Conservation (phyloP, 2,329 filamentous ascomycete species). For the Cladophialophora immunda region DNA sequence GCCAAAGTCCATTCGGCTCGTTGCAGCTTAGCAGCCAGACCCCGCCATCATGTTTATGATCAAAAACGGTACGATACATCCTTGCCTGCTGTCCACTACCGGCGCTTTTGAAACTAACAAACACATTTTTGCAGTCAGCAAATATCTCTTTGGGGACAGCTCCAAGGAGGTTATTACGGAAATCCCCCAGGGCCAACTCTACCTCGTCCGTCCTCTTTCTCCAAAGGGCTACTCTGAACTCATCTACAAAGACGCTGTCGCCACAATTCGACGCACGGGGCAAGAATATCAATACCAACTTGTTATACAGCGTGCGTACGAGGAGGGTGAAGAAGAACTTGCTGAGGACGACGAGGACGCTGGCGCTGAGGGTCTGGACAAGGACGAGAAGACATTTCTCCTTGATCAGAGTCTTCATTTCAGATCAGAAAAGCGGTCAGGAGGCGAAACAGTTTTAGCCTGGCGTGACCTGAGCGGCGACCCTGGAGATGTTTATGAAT, state of each 20-base stretch:
- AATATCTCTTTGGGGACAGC: slow-evolving; percentile 87
- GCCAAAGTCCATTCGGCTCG: background rate
- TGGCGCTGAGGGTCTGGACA: slow-evolving; percentile 80
- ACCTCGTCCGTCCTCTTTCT: slow-evolving; percentile 92
- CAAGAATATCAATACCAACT: slow-evolving; percentile 98
- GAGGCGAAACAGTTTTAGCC: slow-evolving; percentile 84
- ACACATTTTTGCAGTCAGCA: slow-evolving; percentile 72
- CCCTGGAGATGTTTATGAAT: slow-evolving; percentile 94
- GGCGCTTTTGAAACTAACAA: slow-evolving; percentile 10
- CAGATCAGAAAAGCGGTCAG: slow-evolving; percentile 80
- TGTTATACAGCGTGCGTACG: slow-evolving; percentile 93
- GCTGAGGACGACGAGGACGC: slow-evolving; percentile 90
- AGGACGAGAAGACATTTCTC: slow-evolving; percentile 96
- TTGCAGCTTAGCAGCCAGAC: slow-evolving; percentile 12
- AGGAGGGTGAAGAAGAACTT: slow-evolving; percentile 94
- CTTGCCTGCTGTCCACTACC: slow-evolving; percentile 27
- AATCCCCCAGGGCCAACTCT: slow-evolving; percentile 93
- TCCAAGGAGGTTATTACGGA: slow-evolving; percentile 94
- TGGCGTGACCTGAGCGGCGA: slow-evolving; percentile 97
- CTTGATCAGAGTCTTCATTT: slow-evolving; percentile 93
- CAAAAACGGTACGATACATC: slow-evolving; percentile 59
- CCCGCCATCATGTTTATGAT: slow-evolving; percentile 63
- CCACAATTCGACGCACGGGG: slow-evolving; percentile 88
- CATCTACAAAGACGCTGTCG: slow-evolving; percentile 96
- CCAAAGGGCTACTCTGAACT: slow-evolving; percentile 98